Evolutionary conservation across 2,329 filamentous ascomycete species (phyloP), one percentile per base, ranked within the genome.

Genomic region (Zarea fungicola): DNA sequence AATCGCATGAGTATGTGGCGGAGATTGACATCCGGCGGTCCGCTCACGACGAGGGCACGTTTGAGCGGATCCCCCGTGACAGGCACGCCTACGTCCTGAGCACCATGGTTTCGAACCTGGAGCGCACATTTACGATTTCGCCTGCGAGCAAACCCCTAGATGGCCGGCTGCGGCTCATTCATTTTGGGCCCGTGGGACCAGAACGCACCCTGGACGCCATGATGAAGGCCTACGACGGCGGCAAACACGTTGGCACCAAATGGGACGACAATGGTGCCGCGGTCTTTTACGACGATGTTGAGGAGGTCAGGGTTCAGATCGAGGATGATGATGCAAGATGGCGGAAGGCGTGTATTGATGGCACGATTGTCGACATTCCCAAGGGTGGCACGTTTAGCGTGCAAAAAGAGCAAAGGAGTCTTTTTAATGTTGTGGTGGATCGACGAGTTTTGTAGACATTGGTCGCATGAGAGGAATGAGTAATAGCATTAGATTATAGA

Each of bases 271-370:
- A 75, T 19, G 74, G 84, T 10, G 75, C 85, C 29, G 71, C 71
- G 3, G 84, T 96, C 1, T 75, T 75, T 0, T 96, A 96, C 62
- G 79, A 86, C 16, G 76, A 80, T 47, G 75, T 93, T 6, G 78
- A 85, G 2, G 78, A 78, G 44, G 56, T 96, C 16, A 74, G 69
- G 50, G 81, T 96, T 40, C 75, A 78, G 14, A 82, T 89, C 29
- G 54, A 71, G 1, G 87, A 93, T 59, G 71, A 78, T 14, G 81
- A 89, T n/a, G 72, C 71, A 39, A 73, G 82, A 45, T 96, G 90
- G 90, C 76, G 92, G 52, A 81, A 91, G 60, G 78, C 95, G 13
- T 97, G 92, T 63, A 75, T 97, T n/a, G 92, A 97, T 65, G 92
- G 92, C 3, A 89, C 85, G 46, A 95, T 95, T 58, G 80, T 96